These are phyloP conservation scores for Colletotrichum destructivum DNA, from an alignment of 2,329 filamentous ascomycete genomes.

Conservation along the genomic window DNA sequence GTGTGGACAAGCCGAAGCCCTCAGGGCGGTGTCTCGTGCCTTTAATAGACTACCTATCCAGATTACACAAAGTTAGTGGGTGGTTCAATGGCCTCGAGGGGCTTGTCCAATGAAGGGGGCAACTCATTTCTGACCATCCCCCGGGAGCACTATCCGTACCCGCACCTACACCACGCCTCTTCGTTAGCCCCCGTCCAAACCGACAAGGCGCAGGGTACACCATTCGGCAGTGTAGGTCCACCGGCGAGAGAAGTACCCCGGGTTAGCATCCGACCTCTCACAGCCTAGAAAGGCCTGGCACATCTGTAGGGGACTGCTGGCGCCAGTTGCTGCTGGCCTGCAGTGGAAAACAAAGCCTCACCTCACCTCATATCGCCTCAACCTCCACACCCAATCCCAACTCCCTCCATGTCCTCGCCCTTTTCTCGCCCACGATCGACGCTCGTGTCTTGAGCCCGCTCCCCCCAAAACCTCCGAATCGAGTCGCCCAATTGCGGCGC, in stretches of 20 bases:
- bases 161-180: slow-evolving; percentile 47
- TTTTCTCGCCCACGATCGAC: slow-evolving; percentile 46
- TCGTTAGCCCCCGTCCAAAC: slow-evolving; percentile 47
- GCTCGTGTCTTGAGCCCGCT: slow-evolving; percentile 44
- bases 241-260: slow-evolving; percentile 17
- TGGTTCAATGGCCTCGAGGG: slow-evolving; percentile 19
- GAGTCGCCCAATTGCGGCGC: slow-evolving; percentile 57
- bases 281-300: slow-evolving; percentile 1
- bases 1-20: neutral
- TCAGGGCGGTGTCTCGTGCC: slow-evolving; percentile 33
- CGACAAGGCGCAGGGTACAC: slow-evolving; percentile 51
- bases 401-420: slow-evolving; percentile 49
- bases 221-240: slow-evolving; percentile 20
- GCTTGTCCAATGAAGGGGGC: slow-evolving; percentile 29
- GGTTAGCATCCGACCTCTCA: slow-evolving; percentile 12
- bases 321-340: slow-evolving; percentile 25
- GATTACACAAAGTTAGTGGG: neutral
- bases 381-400: slow-evolving; percentile 50
- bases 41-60: slow-evolving; percentile 18
- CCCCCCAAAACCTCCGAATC: slow-evolving; percentile 51
- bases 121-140: slow-evolving; percentile 39
- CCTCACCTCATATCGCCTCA: slow-evolving; percentile 46
- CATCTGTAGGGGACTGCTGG: slow-evolving; percentile 21
- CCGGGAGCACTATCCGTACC: slow-evolving; percentile 42
- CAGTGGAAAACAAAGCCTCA: slow-evolving; percentile 60